Base-by-base conservation (phyloP, 495 filamentous ascomycete species). In the Cairneyella variabilis region DNA sequence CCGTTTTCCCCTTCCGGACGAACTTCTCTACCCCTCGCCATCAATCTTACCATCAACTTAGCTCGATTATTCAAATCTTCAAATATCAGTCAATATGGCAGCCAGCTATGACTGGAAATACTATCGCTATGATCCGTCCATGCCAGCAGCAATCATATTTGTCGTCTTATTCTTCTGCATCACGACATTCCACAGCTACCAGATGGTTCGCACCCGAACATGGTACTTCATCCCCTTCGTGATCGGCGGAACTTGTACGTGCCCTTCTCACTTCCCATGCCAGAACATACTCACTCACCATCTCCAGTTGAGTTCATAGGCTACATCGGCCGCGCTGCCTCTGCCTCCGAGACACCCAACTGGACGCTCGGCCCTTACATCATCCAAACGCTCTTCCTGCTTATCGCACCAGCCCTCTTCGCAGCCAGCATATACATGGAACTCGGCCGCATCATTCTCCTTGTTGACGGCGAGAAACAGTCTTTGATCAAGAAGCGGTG, bases 211-310 rank as follows among this genome's bases (percentile, higher is more conserved):
- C 22, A 70, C 63, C 14, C 67, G 68, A 52, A 76, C 73, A 5
- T 86, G 77, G 77, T 86, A 80, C 62, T 80, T 86, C 39, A 74
- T 77, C 11, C 75, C 84, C 0, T 73, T 86, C 20, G 22, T 80
- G 4, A 61, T 85, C 16, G 83, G 82, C 12, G 73, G 77, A 18
- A 34, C 74, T n/a, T 80, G 80, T 84, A 70, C 58, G 75, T 71
- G 1, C 21, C 9, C 30, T 22, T 37, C 37, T 22, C 6, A 20
- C 34, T 36, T 30, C 48, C 17, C 32, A 7, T 3, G 23, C 20
- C 46, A 6, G 12, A 20, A 41, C 4, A 10, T 3, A 28, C 26
- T 36, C 17, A 40, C 14, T 12, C 14, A 16, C 23, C 37, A 1
- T 7, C 22, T 1, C n/a, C 23, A 62, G 62, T 76, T 32, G 76